A percentile compares a stretch with the other conserved stretches of the same genome.
Evolutionary conservation across 345 rosid genomes (phyloP).

Genomic region (Bretschneidera sinensis): DNA sequence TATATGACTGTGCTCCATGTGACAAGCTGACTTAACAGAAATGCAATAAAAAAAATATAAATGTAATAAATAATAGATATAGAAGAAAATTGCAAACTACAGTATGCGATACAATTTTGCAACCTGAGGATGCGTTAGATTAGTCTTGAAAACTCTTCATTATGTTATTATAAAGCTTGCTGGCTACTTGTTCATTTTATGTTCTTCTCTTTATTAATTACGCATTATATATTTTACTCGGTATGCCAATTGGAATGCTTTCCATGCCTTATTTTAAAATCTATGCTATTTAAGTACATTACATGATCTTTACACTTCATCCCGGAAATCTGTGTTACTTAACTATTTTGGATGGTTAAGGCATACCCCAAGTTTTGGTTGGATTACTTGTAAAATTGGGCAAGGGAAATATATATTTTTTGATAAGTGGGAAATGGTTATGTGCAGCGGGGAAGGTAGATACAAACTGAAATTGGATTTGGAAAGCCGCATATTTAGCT

Average conservation of each 20-base stretch:
- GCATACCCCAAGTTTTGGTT: neutral
- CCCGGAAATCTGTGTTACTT: neutral
- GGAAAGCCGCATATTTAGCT: neutral
- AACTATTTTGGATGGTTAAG: neutral
- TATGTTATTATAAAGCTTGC: neutral
- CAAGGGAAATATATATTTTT: no score
- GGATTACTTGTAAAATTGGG: constrained; percentile 13
- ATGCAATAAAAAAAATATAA: no score
- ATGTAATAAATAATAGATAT: neutral
- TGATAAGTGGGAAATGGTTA: constrained; percentile 10
- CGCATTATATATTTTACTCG: neutral
- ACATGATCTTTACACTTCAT: neutral
- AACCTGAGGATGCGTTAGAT: no score
- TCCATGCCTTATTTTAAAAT: neutral
- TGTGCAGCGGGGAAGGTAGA: constrained; percentile 11
- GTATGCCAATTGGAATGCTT: neutral
- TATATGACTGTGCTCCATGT: neutral
- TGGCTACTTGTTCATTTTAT: neutral
- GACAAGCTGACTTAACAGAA: neutral
- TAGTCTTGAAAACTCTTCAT: neutral
- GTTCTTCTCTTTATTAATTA: neutral
- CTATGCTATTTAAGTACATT: neutral
- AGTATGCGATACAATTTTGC: neutral
- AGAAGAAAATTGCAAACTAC: neutral
- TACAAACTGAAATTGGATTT: neutral